Evolutionary conservation across 108 stramenopile genomes (phyloP).

Genomic region (Nitzschia sp.): DNA sequence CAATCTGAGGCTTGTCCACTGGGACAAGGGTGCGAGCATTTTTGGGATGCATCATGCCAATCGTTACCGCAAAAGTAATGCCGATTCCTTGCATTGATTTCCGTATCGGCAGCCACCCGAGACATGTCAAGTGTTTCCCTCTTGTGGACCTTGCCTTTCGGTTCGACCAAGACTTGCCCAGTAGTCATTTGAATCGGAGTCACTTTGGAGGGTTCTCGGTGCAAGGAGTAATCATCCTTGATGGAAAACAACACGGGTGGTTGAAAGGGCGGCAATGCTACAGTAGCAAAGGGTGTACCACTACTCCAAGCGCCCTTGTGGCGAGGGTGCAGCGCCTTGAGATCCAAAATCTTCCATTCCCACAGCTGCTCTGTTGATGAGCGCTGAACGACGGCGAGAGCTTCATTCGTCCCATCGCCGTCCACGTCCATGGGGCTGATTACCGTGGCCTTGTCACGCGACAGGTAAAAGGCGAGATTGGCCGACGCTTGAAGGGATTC

Average conservation of each 20-base stretch:
- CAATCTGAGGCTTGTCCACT: slow-evolving; percentile 59
- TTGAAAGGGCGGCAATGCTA: slow-evolving; percentile 55
- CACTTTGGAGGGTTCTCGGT: too few relatives aligned
- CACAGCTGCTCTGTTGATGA: slow-evolving; percentile 25
- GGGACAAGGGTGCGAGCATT: slow-evolving; percentile 74
- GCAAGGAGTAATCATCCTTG: slow-evolving; percentile 5
- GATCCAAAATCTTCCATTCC: slow-evolving; percentile 60
- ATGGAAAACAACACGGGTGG: slow-evolving; percentile 59
- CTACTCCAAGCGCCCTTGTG: too few relatives aligned
- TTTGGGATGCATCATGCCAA: slow-evolving; percentile 79
- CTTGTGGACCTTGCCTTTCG: slow-evolving; percentile 5
- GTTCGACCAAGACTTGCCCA: slow-evolving; percentile 48
- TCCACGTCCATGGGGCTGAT: slow-evolving; percentile 75
- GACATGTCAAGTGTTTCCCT: not conserved
- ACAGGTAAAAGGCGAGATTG: slow-evolving; percentile 67
- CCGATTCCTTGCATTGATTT: slow-evolving; percentile 51
- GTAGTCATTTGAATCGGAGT: slow-evolving; percentile 39
- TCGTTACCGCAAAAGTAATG: slow-evolving; percentile 86
- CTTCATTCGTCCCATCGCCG: slow-evolving; percentile 80
- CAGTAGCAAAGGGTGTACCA: slow-evolving; percentile 9
- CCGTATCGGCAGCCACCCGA: slow-evolving; percentile 2
- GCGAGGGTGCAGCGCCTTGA: slow-evolving; percentile 60
- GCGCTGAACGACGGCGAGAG: slow-evolving; percentile 50
- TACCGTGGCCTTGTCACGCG: slow-evolving; percentile 29
- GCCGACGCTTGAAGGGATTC: slow-evolving; percentile 55